Evolutionary conservation across 78 protist species (phyloP), one percentile per base, ranked within the genome.

Genomic region (Chrysochromulina tobinii): DNA sequence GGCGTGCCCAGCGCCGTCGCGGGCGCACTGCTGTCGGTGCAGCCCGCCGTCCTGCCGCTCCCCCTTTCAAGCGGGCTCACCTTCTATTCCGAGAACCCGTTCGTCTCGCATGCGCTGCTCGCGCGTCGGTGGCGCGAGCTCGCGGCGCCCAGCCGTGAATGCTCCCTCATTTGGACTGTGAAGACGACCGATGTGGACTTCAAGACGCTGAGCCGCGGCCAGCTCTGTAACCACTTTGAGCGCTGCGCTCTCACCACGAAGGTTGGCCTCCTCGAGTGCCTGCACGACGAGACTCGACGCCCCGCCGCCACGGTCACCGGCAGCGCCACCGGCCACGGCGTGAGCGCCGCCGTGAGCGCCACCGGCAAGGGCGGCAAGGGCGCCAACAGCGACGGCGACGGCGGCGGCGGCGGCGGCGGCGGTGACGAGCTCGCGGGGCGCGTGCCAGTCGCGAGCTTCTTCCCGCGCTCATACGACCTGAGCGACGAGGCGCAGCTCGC

Each of bases 391-490:
- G 38, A 38, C 38, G 38, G 38, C 38, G 38, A 38, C 38, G 38
- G 38, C 38, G 38, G 38, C 38, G 38, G 38, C 38, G 0, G 38
- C 38, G 38, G 38, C 38, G 38, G 38, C 38, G 38, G 38, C 38
- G 38, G 38, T 38, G 38, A 38, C 38, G 38, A 38, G 0, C 38
- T 38, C 38, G 38, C 38, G 38, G 38, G 38, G 38, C 38, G 38
- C 38, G 38, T 38, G 38, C 38, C 38, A 38, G 38, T 38, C 38
- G 38, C 38, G 38, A 48, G 50, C n/a, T 53, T 79, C 20, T 79
- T 79, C 48, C 87, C 87, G 14, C 87, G 87, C 38, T 54, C 25
- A 9, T 79, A 79, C 87, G 87, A 79, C 20, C 87, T 79, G 48
- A 0, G 64, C 87, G 48, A 51, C 64, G 87, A 79, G 25, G 54